phyloP scores from a whole-genome alignment of 495 filamentous ascomycete species.

The Penicillium simplicissimum region DNA sequence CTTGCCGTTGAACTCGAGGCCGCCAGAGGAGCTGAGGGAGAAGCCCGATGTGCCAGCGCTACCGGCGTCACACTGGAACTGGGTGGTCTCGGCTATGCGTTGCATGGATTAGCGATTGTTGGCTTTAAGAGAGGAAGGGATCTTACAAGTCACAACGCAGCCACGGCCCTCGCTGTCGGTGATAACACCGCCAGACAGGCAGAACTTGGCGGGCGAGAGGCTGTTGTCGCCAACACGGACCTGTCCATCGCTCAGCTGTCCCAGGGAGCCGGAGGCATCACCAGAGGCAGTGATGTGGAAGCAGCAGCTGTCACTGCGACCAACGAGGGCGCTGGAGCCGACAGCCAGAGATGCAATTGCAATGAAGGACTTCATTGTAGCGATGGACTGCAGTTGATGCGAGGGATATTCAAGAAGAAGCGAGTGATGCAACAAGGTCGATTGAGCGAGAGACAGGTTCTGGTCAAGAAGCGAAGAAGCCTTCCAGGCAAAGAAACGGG shows the following conservation, averaged over 20 bases:
- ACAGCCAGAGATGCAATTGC: slow-evolving; percentile 35
- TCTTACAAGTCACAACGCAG: slow-evolving; percentile 57
- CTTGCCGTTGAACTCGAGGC: slow-evolving; percentile 46
- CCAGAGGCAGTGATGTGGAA: slow-evolving; percentile 49
- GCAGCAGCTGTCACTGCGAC: slow-evolving; percentile 41
- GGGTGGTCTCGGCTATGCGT: slow-evolving; percentile 51
- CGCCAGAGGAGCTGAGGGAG: slow-evolving; percentile 49
- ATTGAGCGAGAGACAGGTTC: background rate
- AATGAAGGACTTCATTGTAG: slow-evolving; percentile 32
- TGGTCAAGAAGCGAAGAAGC: background rate
- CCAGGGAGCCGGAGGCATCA: slow-evolving; percentile 44
- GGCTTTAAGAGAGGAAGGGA: background rate
- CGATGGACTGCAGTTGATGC: background rate
- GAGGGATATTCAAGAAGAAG: background rate
- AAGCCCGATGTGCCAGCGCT: slow-evolving; percentile 47
- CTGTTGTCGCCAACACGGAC: slow-evolving; percentile 46
- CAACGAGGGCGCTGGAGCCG: slow-evolving; percentile 37
- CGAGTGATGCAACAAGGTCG: background rate
- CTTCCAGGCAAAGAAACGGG: background rate
- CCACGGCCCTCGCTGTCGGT: slow-evolving; percentile 52
- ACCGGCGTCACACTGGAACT: slow-evolving; percentile 66
- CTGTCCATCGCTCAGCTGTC: slow-evolving; percentile 55
- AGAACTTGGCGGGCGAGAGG: slow-evolving; percentile 38
- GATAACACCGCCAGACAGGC: slow-evolving; percentile 44
- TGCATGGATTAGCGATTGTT: slow-evolving; percentile 16